These are phyloP conservation scores for Rhizophagus prolifer DNA, from an alignment of 192 early-diverging fungal species.

Conservation along the genomic window DNA sequence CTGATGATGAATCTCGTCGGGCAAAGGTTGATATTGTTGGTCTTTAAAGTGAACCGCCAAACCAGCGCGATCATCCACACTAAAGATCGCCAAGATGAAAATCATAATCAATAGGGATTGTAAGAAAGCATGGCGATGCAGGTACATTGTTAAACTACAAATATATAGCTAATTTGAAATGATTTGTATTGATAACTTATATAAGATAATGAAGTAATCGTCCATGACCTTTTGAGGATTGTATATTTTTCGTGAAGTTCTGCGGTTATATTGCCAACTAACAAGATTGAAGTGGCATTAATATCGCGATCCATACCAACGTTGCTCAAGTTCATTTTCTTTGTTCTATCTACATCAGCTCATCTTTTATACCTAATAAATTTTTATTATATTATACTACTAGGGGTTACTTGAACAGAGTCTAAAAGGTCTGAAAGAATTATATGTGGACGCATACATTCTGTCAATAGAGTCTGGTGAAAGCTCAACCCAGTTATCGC, in stretches of 20 bases:
- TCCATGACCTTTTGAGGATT: conserved; percentile 15
- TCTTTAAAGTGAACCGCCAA: conserved; percentile 18
- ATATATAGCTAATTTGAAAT: conserved; percentile 27
- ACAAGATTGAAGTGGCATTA: conserved; percentile 2
- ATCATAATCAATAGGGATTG: conserved; percentile 21
- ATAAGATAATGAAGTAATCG: conserved; percentile 22
- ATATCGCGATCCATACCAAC: conserved; percentile 11
- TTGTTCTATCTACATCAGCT: no score
- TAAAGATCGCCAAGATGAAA: conserved; percentile 18
- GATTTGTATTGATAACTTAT: background rate
- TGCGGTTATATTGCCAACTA: conserved; percentile 10
- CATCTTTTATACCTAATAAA: background rate
- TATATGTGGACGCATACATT: conserved; percentile 17
- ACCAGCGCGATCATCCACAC: conserved; percentile 7
- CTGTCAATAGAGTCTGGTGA: background rate
- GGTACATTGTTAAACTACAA: background rate
- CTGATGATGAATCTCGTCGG: conserved; percentile 12
- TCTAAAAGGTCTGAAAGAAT: conserved; percentile 25
- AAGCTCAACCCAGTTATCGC: conserved; percentile 13
- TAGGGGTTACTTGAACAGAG: conserved; percentile 5
- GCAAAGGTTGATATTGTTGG: conserved; percentile 14
- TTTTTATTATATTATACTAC: background rate
- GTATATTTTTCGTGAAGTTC: conserved; percentile 18
- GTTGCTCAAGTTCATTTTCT: conserved; percentile 12
- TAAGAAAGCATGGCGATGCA: conserved; percentile 13